Percentiles rank a stretch among this genome's conserved stretches.
Evolutionary conservation across 306 rosid genomes (phyloP).

Genomic region (Lathyrus tuberosus): DNA sequence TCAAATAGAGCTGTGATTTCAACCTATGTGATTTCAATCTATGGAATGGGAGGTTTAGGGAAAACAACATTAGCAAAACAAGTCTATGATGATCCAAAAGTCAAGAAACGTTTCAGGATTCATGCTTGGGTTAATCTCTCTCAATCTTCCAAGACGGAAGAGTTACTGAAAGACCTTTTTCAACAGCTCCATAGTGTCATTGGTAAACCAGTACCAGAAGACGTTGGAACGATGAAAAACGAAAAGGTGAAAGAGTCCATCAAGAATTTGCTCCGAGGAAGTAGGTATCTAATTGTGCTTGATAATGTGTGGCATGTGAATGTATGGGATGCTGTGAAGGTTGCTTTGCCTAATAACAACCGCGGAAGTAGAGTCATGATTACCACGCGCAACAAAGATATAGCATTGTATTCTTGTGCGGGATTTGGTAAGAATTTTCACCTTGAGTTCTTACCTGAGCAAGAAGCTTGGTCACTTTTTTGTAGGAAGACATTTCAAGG

Average conservation of each 20-base stretch:
- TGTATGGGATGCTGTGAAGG: constrained; percentile 56
- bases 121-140: constrained; percentile 60
- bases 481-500: constrained; percentile 56
- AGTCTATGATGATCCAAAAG: constrained; percentile 53
- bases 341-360: constrained; percentile 49
- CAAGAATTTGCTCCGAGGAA: constrained; percentile 46
- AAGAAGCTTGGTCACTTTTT: constrained; percentile 56
- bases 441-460: constrained; percentile 49
- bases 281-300: constrained; percentile 56
- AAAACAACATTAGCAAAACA: constrained; percentile 62
- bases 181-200: constrained; percentile 51
- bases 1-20: constrained; percentile 47
- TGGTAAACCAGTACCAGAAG: constrained; percentile 53
- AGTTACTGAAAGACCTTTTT: constrained; percentile 49
- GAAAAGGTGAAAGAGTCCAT: constrained; percentile 41
- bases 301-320: constrained; percentile 53
- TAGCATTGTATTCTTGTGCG: constrained; percentile 45
- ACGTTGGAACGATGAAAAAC: constrained; percentile 44
- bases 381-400: constrained; percentile 52
- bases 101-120: constrained; percentile 49
- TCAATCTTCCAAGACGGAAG: constrained; percentile 38
- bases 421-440: constrained; percentile 44
- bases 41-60: constrained; percentile 67
- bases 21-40: constrained; percentile 49
- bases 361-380: constrained; percentile 54